Evolutionary conservation across 2,329 filamentous ascomycete genomes (phyloP).

Genomic region (Fusarium caatingaense): DNA sequence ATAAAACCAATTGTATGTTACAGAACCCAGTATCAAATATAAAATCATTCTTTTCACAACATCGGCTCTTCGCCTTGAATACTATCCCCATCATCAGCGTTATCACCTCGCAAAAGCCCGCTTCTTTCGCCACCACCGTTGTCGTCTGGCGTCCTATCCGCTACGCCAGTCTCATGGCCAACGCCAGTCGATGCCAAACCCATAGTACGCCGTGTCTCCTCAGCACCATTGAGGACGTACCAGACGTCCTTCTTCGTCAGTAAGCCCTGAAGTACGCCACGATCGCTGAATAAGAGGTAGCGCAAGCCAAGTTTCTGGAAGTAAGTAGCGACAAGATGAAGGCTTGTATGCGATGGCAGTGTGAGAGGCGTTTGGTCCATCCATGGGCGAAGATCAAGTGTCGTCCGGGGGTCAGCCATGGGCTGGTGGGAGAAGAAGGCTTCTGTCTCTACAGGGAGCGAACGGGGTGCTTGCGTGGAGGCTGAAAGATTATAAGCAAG

Average conservation of each 20-base stretch:
- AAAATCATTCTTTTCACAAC: slow-evolving; percentile 34
- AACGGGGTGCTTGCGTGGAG: slow-evolving; percentile 65
- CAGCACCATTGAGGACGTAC: slow-evolving; percentile 86
- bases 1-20: slow-evolving; percentile 14
- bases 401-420: slow-evolving; percentile 79
- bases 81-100: slow-evolving; percentile 50
- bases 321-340: slow-evolving; percentile 90
- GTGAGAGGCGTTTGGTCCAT: slow-evolving; percentile 99
- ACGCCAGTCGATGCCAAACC: slow-evolving; percentile 34
- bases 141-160: slow-evolving; percentile 47
- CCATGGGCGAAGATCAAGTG: slow-evolving; percentile 92
- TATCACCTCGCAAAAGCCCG: slow-evolving; percentile 55
- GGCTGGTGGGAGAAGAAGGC: slow-evolving; percentile 88
- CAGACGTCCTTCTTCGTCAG: slow-evolving; percentile 98
- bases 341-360: slow-evolving; percentile 77
- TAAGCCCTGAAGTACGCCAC: slow-evolving; percentile 83
- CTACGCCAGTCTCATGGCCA: slow-evolving; percentile 50
- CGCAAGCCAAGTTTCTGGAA: slow-evolving; percentile 94
- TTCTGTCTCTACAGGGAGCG: slow-evolving; percentile 76
- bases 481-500: slow-evolving; percentile 79
- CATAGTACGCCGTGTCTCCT: slow-evolving; percentile 65
- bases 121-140: slow-evolving; percentile 55
- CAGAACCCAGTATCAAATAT: slow-evolving; percentile 1
- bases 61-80: slow-evolving; percentile 44
- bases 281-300: slow-evolving; percentile 88